These are phyloP conservation scores for Echium plantagineum DNA, from an alignment of 257 asterid species.

Conservation along the genomic window DNA sequence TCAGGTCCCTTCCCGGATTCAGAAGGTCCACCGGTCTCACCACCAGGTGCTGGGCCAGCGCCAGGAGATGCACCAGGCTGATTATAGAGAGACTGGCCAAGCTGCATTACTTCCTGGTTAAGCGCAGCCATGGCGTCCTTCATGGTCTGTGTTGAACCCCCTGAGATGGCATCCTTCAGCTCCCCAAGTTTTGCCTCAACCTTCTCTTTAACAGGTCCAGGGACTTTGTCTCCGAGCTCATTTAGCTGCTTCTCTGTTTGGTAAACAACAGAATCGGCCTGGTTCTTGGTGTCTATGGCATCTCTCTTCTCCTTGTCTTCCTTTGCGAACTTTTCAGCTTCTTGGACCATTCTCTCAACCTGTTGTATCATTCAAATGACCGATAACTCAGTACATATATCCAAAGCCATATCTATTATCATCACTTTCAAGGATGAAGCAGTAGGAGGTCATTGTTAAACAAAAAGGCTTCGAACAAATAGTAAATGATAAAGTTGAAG, in stretches of 20 bases:
- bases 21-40: slow-evolving; percentile 32
- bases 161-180: slow-evolving; percentile 74
- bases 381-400: background rate
- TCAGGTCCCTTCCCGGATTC: slow-evolving; percentile 72
- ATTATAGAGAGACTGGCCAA: slow-evolving; percentile 86
- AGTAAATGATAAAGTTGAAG: background rate
- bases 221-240: slow-evolving; percentile 95
- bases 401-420: background rate
- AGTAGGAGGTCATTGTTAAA: background rate
- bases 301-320: slow-evolving; percentile 99
- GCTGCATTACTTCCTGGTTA: slow-evolving; percentile 97
- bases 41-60: slow-evolving; percentile 59
- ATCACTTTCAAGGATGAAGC: background rate
- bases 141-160: slow-evolving; percentile 69
- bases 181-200: slow-evolving; percentile 92
- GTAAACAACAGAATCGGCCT: slow-evolving; percentile 88
- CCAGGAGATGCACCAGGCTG: slow-evolving; percentile 74
- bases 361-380: slow-evolving; percentile 11
- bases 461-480: too few species aligned
- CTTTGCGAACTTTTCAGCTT: slow-evolving; percentile 84
- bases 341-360: slow-evolving; percentile 94
- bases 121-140: slow-evolving; percentile 90
- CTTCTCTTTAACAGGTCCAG: slow-evolving; percentile 73
- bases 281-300: slow-evolving; percentile 91
- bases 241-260: slow-evolving; percentile 96